Evolutionary conservation across 2,329 filamentous ascomycete genomes (phyloP), one percentile per base, ranked within the genome.

Genomic region (Aureobasidium sp.): DNA sequence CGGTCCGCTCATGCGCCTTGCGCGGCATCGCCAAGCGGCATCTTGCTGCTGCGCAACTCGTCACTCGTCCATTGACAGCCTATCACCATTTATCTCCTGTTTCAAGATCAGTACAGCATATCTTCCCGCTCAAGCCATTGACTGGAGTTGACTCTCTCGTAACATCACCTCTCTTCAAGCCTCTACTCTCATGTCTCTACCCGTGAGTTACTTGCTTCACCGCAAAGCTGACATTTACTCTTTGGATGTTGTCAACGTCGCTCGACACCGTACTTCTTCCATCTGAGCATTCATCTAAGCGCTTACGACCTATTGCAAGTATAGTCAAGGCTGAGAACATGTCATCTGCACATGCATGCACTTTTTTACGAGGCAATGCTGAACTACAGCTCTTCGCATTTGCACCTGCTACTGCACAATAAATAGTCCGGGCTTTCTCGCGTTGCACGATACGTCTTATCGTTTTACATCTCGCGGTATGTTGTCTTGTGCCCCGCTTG

Each of bases 301-400:
- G 54, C 54, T 57, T 57, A 58, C 32, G 32, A 14, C 25, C 30
- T 36, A 37, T n/a, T 37, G 6, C 9, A 7, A 11, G 13, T 39
- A 21, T 30, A 3, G 5, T 55, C 54, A 39, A 58, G 41, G 54
- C 54, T 58, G 41, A 37, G 42, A 29, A 48, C 42, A 30, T 58
- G 42, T 58, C 54, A 58, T 34, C 41, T 58, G 54, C 54, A 58
- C 54, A 58, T 58, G 54, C 42, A 58, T 58, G 54, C 54, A 48
- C 54, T 58, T 48, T 37, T 48, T 29, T 11, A 44, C 54, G 54
- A 58, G 54, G 54, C 54, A 39, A 58, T 55, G n/a, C 27, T 55
- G 53, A 13, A 34, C 39, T 29, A 55, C 53, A 45, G 29, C 37
- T 45, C 53, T 45, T 6, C 30, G 53, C 39, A 45, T 55, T 34